phyloP scores from a whole-genome alignment of 345 rosid genomes.

The Eucalyptus lansdowneana region DNA sequence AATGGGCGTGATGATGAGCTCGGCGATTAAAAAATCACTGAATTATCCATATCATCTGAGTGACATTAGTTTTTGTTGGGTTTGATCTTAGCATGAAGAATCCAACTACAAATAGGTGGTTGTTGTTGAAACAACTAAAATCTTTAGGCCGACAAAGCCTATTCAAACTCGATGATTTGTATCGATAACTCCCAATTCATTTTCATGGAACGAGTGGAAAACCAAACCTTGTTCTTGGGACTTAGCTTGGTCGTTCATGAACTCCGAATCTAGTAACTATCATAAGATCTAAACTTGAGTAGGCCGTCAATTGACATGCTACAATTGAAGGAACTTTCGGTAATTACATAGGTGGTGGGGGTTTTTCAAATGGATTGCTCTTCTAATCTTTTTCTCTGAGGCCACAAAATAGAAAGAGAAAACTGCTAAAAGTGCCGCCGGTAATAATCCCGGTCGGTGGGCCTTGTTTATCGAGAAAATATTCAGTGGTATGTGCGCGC shows the following conservation, averaged over 20 bases:
- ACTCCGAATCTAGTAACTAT: not conserved
- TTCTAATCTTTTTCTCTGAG: not conserved
- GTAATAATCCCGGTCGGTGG: not conserved
- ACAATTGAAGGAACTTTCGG: not conserved
- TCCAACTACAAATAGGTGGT: no score
- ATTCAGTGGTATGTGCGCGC: no score
- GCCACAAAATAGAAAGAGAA: not conserved
- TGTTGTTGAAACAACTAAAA: accelerated
- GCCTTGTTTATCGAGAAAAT: not conserved
- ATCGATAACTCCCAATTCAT: not conserved
- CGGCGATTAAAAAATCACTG: not conserved
- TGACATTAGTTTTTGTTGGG: not conserved
- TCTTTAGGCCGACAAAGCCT: not conserved
- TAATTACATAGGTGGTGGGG: not conserved
- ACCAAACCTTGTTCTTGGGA: not conserved
- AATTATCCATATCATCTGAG: not conserved
- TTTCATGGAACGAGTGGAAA: not conserved
- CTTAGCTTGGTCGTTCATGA: not conserved
- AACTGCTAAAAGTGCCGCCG: not conserved
- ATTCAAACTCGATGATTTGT: not conserved
- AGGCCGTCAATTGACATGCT: not conserved
- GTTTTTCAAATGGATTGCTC: not conserved
- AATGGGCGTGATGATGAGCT: not conserved
- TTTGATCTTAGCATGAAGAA: not conserved
- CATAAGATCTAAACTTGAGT: not conserved